Base-by-base conservation (phyloP, 148 eudicot species). In the Polygonum maritimum region DNA sequence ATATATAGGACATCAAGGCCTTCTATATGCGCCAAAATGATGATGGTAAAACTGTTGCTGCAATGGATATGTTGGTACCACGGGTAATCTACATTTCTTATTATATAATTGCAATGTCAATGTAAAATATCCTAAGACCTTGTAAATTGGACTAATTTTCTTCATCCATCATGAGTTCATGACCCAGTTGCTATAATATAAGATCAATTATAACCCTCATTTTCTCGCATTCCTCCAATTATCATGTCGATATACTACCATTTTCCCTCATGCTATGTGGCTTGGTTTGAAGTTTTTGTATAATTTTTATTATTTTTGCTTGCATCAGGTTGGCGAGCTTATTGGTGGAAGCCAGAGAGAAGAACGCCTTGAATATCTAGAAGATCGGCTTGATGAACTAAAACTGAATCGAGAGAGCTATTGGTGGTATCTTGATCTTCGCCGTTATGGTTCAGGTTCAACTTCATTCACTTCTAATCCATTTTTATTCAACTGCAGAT, bases 311-410 rank as follows among this genome's bases (percentile, higher is more conserved):
- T 15, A 2, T 51, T 49, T 40, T 79, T 74, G 26, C 77, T 60
- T 48, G 71, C 77, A 49, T 81, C 83, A 93, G 98, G 82, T 95
- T 78, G 99, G 99, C 22, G 99, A 96, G 81, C 96, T 96, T 65
- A 92, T 96, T 76, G 99, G 99, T 84, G 99, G 99, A 83, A 96
- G 99, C 85, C 98, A 96, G 86, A 92, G 99, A 85, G 99, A 96
- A 88, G 99, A 96, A 79, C 94, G 99, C 22, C 92, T 96, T 72
- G 92, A 89, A 6, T 79, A 79, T 79, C 85, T 96, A 47, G 98
- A 96, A 84, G 77, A 83, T 22, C 91, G 99, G 12, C 82, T 96
- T 69, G 98, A 91, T 75, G 89, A 88, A 41, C 73, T 91, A 74
- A 91, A 96, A 74, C 98, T 96, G 69, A 82, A 84, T 47, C 92